Evolutionary conservation across 441 rosid species (phyloP), one percentile per base, ranked within the genome.

Genomic region (Aquilaria agallochum): DNA sequence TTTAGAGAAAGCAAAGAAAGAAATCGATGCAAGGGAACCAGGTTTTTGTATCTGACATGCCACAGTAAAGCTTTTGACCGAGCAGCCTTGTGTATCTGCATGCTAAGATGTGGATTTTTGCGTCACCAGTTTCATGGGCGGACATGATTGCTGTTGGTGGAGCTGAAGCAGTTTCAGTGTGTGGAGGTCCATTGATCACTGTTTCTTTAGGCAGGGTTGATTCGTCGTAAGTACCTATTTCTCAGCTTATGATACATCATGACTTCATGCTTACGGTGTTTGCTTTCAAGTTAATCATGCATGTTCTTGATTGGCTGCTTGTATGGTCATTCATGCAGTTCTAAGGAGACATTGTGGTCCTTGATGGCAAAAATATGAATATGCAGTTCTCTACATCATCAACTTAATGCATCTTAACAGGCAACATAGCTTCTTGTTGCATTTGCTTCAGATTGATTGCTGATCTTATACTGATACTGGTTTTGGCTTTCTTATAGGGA

Each of bases 91-190:
- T 64, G 34, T 54, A 52, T 53, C 8, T 47, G 66, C 60, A 53
- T 63, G 59, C 77, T 75, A 67, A 76, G 52, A 62, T 67, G 14
- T 59, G 64, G 57, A 68, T 55, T 56, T 76, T 52, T 75, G 57
- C 59, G 9, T 49, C 63, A 20, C 80, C 72, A 93, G 96, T 90
- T 53, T 88, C 98, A 32, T 90, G 98, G 98, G 92, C 97, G 2
- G 98, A 93, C 81, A 81, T 85, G 88, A 92, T 90, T 58, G 78
- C 92, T 74, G 81, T 86, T 15, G 92, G 86, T 61, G 97, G 95
- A 59, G 92, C 98, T 63, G 95, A 86, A 80, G 97, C 96, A 65
- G 91, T 90, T 79, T 85, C 96, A n/a, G 59, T 85, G 59, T 90
- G 97, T 56, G 95, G 95, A 31, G 98, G 98, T 72, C 98, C 98